Evolutionary conservation across 352 stramenopile genomes (phyloP).

Genomic region (Phytophthora nicotianae): DNA sequence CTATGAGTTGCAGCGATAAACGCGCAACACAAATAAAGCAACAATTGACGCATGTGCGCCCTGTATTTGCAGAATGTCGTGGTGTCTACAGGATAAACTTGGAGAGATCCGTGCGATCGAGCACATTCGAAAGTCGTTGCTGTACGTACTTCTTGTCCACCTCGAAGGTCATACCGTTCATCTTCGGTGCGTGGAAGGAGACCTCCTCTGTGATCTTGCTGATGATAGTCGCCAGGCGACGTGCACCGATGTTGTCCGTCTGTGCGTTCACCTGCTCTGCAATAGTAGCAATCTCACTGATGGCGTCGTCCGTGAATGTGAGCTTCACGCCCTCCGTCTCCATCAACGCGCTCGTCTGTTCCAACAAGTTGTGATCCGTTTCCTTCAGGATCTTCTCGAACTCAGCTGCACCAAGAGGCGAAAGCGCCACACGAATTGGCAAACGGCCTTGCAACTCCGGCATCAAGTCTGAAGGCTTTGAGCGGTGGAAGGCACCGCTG

Average conservation of each 20-base stretch:
- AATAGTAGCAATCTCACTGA: slow-evolving; percentile 96
- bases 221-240: slow-evolving; percentile 96
- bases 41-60: slow-evolving; percentile 1
- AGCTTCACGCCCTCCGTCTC: slow-evolving; percentile 95
- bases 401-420: slow-evolving; percentile 96
- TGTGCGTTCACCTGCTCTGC: slow-evolving; percentile 95
- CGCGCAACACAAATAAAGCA: not conserved
- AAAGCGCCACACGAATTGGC: slow-evolving; percentile 98
- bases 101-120: slow-evolving; percentile 94
- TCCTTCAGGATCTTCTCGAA: slow-evolving; percentile 98
- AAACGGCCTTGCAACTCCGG: slow-evolving; percentile 97
- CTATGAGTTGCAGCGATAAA: not conserved
- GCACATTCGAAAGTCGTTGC: slow-evolving; percentile 92
- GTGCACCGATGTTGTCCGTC: slow-evolving; percentile 98
- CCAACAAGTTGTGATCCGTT: slow-evolving; percentile 94
- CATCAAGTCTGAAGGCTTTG: slow-evolving; percentile 98
- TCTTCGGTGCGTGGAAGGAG: slow-evolving; percentile 96
- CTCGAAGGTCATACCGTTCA: slow-evolving; percentile 78
- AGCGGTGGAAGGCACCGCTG: slow-evolving; percentile 95
- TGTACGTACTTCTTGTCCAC: slow-evolving; percentile 95
- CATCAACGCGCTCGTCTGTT: slow-evolving; percentile 97
- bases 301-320: slow-evolving; percentile 95
- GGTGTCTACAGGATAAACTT: slow-evolving; percentile 96
- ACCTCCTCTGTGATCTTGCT: slow-evolving; percentile 98
- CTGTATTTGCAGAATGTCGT: slow-evolving; percentile 9